A percentile compares a stretch with the other conserved stretches of the same genome.
Conservation (phyloP, 768 basidiomycete genomes). For the Hydnomerulius pinastri region DNA sequence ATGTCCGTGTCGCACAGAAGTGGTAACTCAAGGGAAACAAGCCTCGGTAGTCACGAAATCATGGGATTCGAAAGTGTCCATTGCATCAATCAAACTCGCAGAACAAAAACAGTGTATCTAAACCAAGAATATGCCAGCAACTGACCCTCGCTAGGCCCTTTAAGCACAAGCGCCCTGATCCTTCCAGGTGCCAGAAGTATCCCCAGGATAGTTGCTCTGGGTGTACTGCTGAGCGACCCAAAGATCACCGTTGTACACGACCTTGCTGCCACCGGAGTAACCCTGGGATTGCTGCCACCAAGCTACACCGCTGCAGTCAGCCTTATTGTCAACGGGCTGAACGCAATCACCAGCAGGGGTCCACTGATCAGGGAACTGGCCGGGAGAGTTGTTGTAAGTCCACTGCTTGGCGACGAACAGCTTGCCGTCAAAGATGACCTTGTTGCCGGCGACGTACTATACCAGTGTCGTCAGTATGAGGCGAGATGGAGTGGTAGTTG, state of each 20-base stretch:
- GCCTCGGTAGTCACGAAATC: too few relatives aligned
- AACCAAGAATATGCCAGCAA: too few relatives aligned
- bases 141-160: neutral
- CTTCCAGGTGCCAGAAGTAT: constrained; percentile 28
- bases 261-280: constrained; percentile 18
- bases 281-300: constrained; percentile 19
- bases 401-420: constrained; percentile 29
- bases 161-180: constrained; percentile 23
- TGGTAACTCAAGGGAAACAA: neutral
- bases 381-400: constrained; percentile 24
- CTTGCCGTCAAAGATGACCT: constrained; percentile 22
- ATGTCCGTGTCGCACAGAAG: neutral
- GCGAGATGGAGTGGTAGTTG: fast-evolving
- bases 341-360: constrained; percentile 1
- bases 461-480: neutral
- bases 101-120: too few relatives aligned
- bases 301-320: constrained; percentile 18
- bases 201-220: constrained; percentile 20
- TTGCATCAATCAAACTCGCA: too few relatives aligned
- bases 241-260: constrained; percentile 13
- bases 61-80: too few relatives aligned
- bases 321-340: constrained; percentile 26
- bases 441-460: constrained; percentile 25
- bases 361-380: constrained; percentile 23
- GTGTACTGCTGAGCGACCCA: constrained; percentile 31